These are phyloP conservation scores for Marasmius sp. DNA, from an alignment of 1,284 basidiomycete species.

Conservation along the genomic window DNA sequence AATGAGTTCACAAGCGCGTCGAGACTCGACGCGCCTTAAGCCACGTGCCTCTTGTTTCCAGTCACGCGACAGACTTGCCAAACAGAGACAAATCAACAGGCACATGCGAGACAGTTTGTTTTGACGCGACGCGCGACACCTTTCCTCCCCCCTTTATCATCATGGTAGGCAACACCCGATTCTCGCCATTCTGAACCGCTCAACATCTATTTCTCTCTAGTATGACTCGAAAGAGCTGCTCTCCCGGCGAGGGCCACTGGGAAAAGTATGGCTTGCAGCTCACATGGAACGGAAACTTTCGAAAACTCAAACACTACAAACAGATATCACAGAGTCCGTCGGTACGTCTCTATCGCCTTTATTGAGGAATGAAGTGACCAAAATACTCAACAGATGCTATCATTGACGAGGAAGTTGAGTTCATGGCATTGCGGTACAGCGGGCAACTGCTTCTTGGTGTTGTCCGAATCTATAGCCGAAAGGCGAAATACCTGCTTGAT, in stretches of 20 bases:
- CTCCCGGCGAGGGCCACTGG: constrained; percentile 90
- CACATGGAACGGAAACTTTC: constrained; percentile 98
- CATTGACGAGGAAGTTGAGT: constrained; percentile 83
- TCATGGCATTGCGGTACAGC: constrained; percentile 92
- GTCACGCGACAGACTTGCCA: constrained; percentile 10
- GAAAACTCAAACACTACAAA: constrained; percentile 91
- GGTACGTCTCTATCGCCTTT: constrained; percentile 42
- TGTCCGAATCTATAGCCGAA: constrained; percentile 95
- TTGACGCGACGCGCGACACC: constrained; percentile 9
- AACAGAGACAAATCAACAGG: constrained; percentile 21
- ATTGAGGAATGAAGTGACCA: not conserved
- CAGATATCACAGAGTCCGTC: constrained; percentile 92
- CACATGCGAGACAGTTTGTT: not conserved
- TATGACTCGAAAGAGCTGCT: constrained; percentile 93
- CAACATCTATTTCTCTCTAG: constrained; percentile 34
- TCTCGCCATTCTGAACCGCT: no score
- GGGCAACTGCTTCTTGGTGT: constrained; percentile 96
- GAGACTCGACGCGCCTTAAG: no score
- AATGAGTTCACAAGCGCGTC: no score
- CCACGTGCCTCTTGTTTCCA: not conserved
- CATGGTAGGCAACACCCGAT: constrained; percentile 30
- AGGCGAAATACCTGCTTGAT: constrained; percentile 96
- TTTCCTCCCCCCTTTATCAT: constrained; percentile 15
- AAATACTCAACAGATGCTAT: constrained; percentile 67
- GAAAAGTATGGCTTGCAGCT: constrained; percentile 97